Percentiles rank a stretch among this genome's conserved stretches.
Conservation (phyloP, 768 basidiomycete species). For the Amanita jacksonii region DNA sequence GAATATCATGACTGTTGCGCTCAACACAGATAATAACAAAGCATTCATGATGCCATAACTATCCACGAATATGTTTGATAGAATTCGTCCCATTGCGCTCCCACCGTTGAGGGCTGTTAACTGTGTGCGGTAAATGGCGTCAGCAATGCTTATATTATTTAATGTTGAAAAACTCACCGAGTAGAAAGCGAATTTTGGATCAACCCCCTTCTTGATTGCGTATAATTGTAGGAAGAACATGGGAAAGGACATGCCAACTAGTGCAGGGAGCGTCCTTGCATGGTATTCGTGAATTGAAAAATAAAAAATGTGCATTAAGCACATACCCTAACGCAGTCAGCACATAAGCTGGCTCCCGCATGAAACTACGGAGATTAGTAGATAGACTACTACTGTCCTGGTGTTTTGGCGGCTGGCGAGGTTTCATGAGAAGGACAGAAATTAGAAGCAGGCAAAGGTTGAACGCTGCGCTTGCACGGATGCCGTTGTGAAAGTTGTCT, state of each 20-base stretch:
- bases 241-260: slow-evolving; percentile 36
- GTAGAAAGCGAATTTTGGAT: slow-evolving; percentile 42
- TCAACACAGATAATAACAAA: slow-evolving; percentile 23
- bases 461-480: slow-evolving; percentile 38
- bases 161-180: slow-evolving; percentile 25
- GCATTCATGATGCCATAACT: slow-evolving; percentile 32
- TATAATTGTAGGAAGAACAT: slow-evolving; percentile 50
- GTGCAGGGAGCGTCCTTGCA: slow-evolving; percentile 24
- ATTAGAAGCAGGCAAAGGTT: slow-evolving; percentile 28
- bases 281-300: not conserved
- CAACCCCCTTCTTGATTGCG: slow-evolving; percentile 36
- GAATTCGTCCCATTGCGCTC: slow-evolving; percentile 36
- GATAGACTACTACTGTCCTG: slow-evolving; percentile 20
- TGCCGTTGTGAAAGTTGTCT: slow-evolving; percentile 44
- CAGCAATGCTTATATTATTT: not conserved
- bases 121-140: slow-evolving; percentile 15
- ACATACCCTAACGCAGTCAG: slow-evolving; percentile 30
- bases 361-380: slow-evolving; percentile 23
- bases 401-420: slow-evolving; percentile 30
- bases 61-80: slow-evolving; percentile 33
- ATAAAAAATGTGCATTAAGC: not conserved
- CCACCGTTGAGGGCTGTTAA: slow-evolving; percentile 44
- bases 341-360: slow-evolving; percentile 34
- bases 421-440: slow-evolving; percentile 28
- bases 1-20: slow-evolving; percentile 29